phyloP scores from a whole-genome alignment of 257 asterid genomes.

The Primulina eburnea region DNA sequence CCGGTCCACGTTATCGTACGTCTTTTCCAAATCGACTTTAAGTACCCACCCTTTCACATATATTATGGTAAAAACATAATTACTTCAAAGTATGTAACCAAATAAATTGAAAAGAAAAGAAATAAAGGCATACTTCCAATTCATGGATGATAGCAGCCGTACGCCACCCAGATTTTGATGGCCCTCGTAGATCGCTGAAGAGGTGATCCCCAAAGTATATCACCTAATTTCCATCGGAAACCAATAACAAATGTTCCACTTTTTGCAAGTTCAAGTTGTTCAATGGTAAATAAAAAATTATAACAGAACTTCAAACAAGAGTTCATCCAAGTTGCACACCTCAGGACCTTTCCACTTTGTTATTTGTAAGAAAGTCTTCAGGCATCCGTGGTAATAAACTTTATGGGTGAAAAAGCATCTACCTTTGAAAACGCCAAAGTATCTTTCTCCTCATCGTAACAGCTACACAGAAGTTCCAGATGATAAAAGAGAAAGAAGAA shows the following conservation, averaged over 20 bases:
- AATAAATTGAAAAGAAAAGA: conserved; percentile 15
- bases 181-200: conserved; percentile 96
- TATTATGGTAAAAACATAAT: neutral
- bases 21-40: too few relatives aligned
- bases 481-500: neutral
- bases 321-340: conserved; percentile 39
- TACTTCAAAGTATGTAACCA: neutral
- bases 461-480: conserved; percentile 38
- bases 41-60: neutral
- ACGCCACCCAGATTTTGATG: conserved; percentile 97
- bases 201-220: conserved; percentile 98
- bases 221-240: conserved; percentile 45
- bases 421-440: conserved; percentile 81
- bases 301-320: conserved; percentile 18
- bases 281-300: conserved; percentile 16
- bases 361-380: conserved; percentile 82
- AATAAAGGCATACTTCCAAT: conserved; percentile 57
- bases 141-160: conserved; percentile 97
- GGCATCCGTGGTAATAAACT: conserved; percentile 90
- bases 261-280: conserved; percentile 5
- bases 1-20: too few relatives aligned
- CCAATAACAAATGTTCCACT: conserved; percentile 16
- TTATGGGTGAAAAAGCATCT: conserved; percentile 78
- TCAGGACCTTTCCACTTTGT: conserved; percentile 98
- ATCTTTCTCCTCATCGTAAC: conserved; percentile 90